Conservation (phyloP, 495 filamentous ascomycete genomes). For the Talaromyces proteolyticus region DNA sequence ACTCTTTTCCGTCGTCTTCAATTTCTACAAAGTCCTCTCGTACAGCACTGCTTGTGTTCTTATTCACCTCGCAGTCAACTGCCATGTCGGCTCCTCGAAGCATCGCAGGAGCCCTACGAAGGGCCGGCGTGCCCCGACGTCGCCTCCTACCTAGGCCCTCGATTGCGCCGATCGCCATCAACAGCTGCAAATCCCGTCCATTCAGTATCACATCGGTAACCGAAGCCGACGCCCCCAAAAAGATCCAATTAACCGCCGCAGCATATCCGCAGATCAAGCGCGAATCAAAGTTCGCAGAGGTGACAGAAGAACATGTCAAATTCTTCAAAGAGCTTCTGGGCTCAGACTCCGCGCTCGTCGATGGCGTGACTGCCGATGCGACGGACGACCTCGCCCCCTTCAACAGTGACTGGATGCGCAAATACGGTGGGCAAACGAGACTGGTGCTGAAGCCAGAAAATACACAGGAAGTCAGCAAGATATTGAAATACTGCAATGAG, state of each 20-base stretch:
- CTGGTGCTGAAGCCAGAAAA: slow-evolving; percentile 80
- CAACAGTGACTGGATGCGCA: slow-evolving; percentile 99
- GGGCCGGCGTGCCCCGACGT: slow-evolving; percentile 31
- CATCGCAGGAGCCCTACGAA: slow-evolving; percentile 31
- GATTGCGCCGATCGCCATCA: not conserved
- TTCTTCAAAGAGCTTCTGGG: slow-evolving; percentile 76
- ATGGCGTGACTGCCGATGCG: slow-evolving; percentile 68
- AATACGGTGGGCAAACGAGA: slow-evolving; percentile 86
- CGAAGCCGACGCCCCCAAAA: slow-evolving; percentile 30
- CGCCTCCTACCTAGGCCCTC: slow-evolving; percentile 9
- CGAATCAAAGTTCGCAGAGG: slow-evolving; percentile 60
- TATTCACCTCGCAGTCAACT: no score
- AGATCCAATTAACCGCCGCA: slow-evolving; percentile 72
- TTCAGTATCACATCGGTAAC: slow-evolving; percentile 28
- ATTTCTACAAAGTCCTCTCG: no score
- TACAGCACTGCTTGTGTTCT: no score
- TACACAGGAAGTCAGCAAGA: slow-evolving; percentile 79
- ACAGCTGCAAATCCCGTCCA: not conserved
- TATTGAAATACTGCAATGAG: slow-evolving; percentile 90
- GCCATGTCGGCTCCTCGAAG: slow-evolving; percentile 34
- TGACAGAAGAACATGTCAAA: slow-evolving; percentile 70
- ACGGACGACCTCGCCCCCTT: slow-evolving; percentile 81
- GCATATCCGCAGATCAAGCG: slow-evolving; percentile 80
- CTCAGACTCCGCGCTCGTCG: slow-evolving; percentile 70
- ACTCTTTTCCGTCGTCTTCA: no score